Evolutionary conservation across 495 filamentous ascomycete species (phyloP).

Genomic region (Pyrenula massariospora): DNA sequence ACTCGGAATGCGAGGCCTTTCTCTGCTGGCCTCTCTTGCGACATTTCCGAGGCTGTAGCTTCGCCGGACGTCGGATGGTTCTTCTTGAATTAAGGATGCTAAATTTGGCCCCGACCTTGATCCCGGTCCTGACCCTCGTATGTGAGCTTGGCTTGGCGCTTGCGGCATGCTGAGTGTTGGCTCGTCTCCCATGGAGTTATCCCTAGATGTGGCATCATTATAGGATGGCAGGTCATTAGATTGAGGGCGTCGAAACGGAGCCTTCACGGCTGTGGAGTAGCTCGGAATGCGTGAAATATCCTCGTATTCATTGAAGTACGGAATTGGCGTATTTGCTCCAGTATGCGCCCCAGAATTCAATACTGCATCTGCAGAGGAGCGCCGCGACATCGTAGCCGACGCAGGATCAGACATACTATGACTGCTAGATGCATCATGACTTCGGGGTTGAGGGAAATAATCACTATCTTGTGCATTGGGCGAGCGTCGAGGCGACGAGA

Average conservation of each 20-base stretch:
- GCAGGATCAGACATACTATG: constrained; percentile 21
- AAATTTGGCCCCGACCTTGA: not conserved
- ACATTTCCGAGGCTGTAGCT: not conserved
- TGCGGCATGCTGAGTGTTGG: not conserved
- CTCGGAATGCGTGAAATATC: constrained; percentile 65
- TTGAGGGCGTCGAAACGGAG: constrained; percentile 36
- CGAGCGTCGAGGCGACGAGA: constrained; percentile 11
- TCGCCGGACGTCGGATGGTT: not conserved
- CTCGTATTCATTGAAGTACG: constrained; percentile 50
- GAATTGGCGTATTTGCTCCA: constrained; percentile 45
- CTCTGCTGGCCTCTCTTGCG: not conserved
- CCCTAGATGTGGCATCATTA: constrained; percentile 26
- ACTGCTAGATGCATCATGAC: constrained; percentile 17
- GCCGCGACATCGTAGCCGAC: constrained; percentile 31
- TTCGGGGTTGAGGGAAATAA: constrained; percentile 3
- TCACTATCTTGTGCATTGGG: constrained; percentile 5
- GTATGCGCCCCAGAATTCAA: constrained; percentile 22
- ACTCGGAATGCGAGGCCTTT: not conserved
- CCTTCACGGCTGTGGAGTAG: constrained; percentile 63
- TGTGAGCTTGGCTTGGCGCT: not conserved
- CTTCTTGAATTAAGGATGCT: not conserved
- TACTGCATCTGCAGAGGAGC: constrained; percentile 50
- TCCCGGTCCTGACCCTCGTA: not conserved
- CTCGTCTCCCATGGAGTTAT: not conserved
- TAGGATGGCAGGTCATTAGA: constrained; percentile 41